Evolutionary conservation across 768 basidiomycete species (phyloP).

Genomic region (Lactifluus rugatus): DNA sequence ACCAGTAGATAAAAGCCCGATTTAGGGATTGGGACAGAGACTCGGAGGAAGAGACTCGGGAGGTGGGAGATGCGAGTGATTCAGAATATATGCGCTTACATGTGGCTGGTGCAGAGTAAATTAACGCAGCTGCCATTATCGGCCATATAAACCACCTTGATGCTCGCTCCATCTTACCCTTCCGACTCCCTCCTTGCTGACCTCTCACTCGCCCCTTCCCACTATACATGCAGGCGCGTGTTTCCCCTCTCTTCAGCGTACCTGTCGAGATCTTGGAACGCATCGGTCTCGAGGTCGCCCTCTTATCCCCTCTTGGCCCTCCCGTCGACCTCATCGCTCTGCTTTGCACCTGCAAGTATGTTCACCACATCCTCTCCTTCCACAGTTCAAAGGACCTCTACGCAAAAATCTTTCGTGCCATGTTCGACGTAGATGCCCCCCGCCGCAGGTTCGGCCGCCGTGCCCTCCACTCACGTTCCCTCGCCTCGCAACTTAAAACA

Average conservation of each 20-base stretch:
- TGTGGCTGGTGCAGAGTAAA: not conserved
- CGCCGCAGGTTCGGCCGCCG: slow-evolving; percentile 39
- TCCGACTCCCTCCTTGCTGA: slow-evolving; percentile 3
- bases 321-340: slow-evolving; percentile 41
- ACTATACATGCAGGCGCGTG: not conserved
- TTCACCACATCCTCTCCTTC: slow-evolving; percentile 31
- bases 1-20: not conserved
- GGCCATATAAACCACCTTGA: slow-evolving; percentile 12
- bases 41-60: not conserved
- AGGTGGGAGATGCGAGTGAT: no score
- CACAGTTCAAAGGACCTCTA: slow-evolving; percentile 34
- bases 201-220: not conserved
- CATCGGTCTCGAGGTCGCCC: slow-evolving; percentile 42
- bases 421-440: slow-evolving; percentile 48
- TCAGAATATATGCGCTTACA: not conserved
- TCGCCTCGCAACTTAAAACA: slow-evolving; percentile 32
- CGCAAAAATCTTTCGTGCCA: slow-evolving; percentile 42
- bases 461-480: slow-evolving; percentile 30
- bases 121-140: slow-evolving; percentile 2
- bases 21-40: no score
- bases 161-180: slow-evolving; percentile 8
- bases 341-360: slow-evolving; percentile 32
- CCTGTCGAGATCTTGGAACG: slow-evolving; percentile 38
- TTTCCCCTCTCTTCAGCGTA: slow-evolving; percentile 24
- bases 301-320: slow-evolving; percentile 34